phyloP scores from a whole-genome alignment of 768 basidiomycete genomes.

The Epithele typhae region DNA sequence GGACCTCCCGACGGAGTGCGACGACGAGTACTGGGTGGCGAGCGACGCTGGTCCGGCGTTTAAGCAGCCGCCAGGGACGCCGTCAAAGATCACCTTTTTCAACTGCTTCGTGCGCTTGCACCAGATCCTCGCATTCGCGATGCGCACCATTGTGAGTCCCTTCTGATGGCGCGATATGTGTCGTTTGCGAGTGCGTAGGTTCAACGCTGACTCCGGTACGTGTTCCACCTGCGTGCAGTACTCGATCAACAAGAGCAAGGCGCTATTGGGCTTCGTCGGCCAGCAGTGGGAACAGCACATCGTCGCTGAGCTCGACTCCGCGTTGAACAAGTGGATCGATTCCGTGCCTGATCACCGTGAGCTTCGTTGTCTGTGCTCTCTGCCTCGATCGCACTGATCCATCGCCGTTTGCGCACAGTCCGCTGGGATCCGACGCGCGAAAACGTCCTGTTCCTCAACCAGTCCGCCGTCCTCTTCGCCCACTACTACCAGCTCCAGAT shows the following conservation, averaged over 20 bases:
- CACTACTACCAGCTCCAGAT: constrained; percentile 57
- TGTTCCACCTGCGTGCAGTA: no score
- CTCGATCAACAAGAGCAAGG: constrained; percentile 62
- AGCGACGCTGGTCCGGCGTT: constrained; percentile 54
- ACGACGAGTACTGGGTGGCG: constrained; percentile 74
- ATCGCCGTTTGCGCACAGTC: constrained; percentile 18
- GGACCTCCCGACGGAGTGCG: constrained; percentile 75
- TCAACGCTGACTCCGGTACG: no score
- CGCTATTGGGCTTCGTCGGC: constrained; percentile 47
- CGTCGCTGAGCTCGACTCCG: constrained; percentile 62
- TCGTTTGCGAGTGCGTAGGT: no score
- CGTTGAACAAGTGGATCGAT: constrained; percentile 70
- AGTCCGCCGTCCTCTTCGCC: constrained; percentile 54
- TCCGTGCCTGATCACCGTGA: constrained; percentile 63
- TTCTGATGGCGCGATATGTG: no score
- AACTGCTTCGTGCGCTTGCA: constrained; percentile 61
- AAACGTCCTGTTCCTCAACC: constrained; percentile 41
- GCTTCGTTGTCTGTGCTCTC: constrained; percentile 20
- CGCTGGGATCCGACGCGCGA: constrained; percentile 43
- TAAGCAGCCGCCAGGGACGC: constrained; percentile 57
- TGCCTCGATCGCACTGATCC: neutral
- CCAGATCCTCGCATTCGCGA: constrained; percentile 63
- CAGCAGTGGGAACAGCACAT: constrained; percentile 53
- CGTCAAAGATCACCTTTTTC: constrained; percentile 57
- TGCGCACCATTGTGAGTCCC: constrained; percentile 60